Conservation (phyloP, 2,329 filamentous ascomycete genomes). For the Mariannaea elegans region DNA sequence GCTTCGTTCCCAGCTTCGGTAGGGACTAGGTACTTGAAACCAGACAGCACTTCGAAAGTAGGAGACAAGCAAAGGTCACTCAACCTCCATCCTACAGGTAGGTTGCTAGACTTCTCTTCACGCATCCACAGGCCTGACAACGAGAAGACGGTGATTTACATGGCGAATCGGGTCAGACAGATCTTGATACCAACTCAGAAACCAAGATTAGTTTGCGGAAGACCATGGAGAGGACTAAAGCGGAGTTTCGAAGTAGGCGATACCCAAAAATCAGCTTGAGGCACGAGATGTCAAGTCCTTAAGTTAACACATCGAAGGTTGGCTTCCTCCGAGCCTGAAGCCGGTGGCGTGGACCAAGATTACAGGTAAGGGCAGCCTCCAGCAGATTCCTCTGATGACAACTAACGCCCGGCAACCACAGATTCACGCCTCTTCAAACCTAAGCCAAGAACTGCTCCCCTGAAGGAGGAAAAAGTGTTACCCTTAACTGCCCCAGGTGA, state of each 20-base stretch:
- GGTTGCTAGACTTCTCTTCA: neutral
- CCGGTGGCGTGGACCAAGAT: conserved; percentile 16
- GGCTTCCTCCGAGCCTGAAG: conserved; percentile 2
- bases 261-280: too few species aligned
- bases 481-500: neutral
- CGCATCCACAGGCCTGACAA: neutral
- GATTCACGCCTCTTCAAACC: conserved; percentile 10
- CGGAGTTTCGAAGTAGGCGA: conserved; percentile 16
- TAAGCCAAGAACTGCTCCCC: neutral
- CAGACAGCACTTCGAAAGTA: neutral
- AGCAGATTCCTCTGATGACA: neutral
- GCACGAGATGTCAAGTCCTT: too few species aligned
- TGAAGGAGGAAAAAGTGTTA: neutral
- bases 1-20: conserved; percentile 9
- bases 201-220: neutral
- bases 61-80: neutral
- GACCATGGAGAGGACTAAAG: conserved; percentile 20
- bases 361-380: neutral
- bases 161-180: neutral
- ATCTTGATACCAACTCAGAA: neutral
- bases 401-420: neutral
- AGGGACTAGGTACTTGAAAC: neutral
- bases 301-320: conserved; percentile 7
- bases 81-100: neutral
- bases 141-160: neutral